Evolutionary conservation across 2,329 filamentous ascomycete species (phyloP), one percentile per base, ranked within the genome.

Genomic region (Aspergillus quadricinctus): DNA sequence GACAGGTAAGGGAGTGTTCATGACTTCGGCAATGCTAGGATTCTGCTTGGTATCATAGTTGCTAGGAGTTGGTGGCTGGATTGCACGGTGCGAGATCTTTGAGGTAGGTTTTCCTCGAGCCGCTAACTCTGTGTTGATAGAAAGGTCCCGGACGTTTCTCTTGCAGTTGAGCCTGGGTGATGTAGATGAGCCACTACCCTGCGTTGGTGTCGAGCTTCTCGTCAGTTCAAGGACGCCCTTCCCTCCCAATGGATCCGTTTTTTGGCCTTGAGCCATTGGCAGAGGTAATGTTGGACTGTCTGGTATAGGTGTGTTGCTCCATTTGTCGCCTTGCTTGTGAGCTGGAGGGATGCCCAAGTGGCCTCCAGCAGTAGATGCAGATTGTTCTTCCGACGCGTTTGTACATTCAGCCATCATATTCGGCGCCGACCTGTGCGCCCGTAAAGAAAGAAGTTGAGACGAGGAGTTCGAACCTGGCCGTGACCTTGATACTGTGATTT

Each of bases 11-110:
- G 73, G 74, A 28, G 69, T 76, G 53, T 74, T 72, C 66, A 77
- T 73, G 25, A 77, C 68, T 56, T 76, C 73, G 53, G 72, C 73
- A 57, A 77, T 75, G 53, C 68, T 77, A 17, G 71, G 66, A 49
- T 67, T 67, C 37, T 64, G 65, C 43, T 66, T 68, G 50, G 56
- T 48, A 21, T 64, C 59, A 21, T 55, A 49, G 10, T 50, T 64
- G n/a, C 61, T 69, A 1, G 72, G 72, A 2, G 68, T 74, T 31
- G 72, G 69, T 27, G 72, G 72, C 55, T 72, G 70, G 25, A 73
- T 72, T 17, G 69, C 71, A 19, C 66, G 61, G 51, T 74, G 72
- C 6, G 64, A 55, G 27, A 75, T 70, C 55, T 71, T 74, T n/a
- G 64, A 56, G 31, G 58, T 61, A 6, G 65, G 60, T 48, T 63